A percentile compares a stretch with the other conserved stretches of the same genome.
phyloP scores from a whole-genome alignment of 2,329 filamentous ascomycete genomes.

The Colletotrichum tamarilloi region DNA sequence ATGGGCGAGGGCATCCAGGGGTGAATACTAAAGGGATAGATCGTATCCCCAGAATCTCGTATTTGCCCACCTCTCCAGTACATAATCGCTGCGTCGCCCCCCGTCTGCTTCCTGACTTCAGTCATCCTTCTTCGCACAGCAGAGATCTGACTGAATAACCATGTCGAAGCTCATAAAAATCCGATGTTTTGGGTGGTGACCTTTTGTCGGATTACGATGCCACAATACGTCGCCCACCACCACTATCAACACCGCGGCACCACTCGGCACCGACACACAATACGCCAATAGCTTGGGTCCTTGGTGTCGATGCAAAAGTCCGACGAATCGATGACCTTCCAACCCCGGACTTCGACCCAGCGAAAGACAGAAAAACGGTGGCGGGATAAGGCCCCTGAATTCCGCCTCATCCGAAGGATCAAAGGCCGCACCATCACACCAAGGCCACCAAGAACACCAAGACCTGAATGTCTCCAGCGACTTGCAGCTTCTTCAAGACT shows the following conservation, averaged over 20 bases:
- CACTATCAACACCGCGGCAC: background rate
- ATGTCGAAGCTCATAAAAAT: background rate
- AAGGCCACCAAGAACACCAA: constrained; percentile 22
- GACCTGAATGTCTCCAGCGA: background rate
- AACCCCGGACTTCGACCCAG: constrained; percentile 4
- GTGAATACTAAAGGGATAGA: background rate
- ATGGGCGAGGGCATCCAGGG: background rate
- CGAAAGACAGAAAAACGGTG: background rate
- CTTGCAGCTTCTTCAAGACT: background rate
- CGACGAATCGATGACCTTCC: background rate
- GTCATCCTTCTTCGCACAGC: background rate
- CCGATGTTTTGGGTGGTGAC: background rate
- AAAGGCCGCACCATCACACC: background rate
- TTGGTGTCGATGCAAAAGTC: background rate
- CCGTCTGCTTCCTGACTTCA: background rate
- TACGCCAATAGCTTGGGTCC: background rate
- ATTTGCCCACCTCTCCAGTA: constrained; percentile 14
- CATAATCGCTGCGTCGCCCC: constrained; percentile 23
- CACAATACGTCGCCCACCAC: background rate
- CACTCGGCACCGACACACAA: background rate
- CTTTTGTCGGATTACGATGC: background rate
- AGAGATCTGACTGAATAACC: background rate
- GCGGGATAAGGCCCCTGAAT: background rate
- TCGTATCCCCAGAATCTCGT: constrained; percentile 4
- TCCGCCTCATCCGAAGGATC: constrained; percentile 12